Conservation (phyloP, 768 basidiomycete species). For the Suillus alpinus region DNA sequence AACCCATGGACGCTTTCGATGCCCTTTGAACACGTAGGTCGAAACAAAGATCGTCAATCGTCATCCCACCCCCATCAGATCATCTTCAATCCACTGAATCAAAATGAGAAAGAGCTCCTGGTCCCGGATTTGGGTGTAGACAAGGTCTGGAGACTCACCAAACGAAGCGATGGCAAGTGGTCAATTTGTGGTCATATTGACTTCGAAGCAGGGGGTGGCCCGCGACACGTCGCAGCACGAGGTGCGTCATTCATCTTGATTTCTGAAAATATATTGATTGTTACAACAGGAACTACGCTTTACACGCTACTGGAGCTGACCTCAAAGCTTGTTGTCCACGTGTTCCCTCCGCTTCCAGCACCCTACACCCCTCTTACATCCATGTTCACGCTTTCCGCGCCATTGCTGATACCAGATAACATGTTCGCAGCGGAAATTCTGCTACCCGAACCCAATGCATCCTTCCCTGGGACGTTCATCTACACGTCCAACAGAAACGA, state of each 20-base stretch:
- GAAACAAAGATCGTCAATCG: constrained; percentile 65
- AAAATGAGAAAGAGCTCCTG: constrained; percentile 54
- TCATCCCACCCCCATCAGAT: constrained; percentile 79
- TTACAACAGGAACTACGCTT: constrained; percentile 49
- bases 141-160: constrained; percentile 54
- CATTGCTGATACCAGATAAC: constrained; percentile 39
- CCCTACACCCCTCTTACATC: constrained; percentile 37
- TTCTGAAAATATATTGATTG: neutral
- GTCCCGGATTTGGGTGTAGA: constrained; percentile 79
- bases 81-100: constrained; percentile 37
- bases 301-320: constrained; percentile 71
- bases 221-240: constrained; percentile 64
- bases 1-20: constrained; percentile 34
- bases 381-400: constrained; percentile 47
- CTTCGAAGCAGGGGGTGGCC: constrained; percentile 59
- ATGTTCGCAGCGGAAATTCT: constrained; percentile 74
- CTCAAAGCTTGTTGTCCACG: constrained; percentile 55
- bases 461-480: constrained; percentile 56
- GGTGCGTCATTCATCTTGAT: constrained; percentile 38
- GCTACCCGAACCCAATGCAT: constrained; percentile 49
- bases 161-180: constrained; percentile 46
- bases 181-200: constrained; percentile 44
- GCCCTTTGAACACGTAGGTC: constrained; percentile 54
- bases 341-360: constrained; percentile 41
- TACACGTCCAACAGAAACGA: constrained; percentile 79